phyloP scores from a whole-genome alignment of 2,329 filamentous ascomycete genomes.

The Fonsecaea multimorphosa region DNA sequence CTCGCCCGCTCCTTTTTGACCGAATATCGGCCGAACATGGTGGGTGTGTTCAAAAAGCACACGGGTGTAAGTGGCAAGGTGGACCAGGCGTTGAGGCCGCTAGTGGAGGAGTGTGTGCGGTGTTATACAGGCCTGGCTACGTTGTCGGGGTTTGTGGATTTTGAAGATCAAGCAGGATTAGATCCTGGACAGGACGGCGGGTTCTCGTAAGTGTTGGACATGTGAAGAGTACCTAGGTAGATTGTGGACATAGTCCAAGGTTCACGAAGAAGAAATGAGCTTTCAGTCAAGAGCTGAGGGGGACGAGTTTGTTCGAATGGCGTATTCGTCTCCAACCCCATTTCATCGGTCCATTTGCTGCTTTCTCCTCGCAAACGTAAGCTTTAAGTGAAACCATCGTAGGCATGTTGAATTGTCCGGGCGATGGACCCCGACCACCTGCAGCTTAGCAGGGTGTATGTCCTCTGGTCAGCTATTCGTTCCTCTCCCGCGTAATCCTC shows the following conservation, averaged over 20 bases:
- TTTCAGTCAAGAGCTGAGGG: too few relatives aligned
- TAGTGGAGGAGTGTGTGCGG: conserved; percentile 34
- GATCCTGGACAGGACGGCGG: conserved; percentile 14
- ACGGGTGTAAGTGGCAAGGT: conserved; percentile 71
- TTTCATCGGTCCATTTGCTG: neutral
- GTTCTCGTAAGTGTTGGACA: conserved; percentile 18
- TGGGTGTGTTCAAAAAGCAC: conserved; percentile 87
- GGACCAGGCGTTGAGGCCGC: conserved; percentile 24
- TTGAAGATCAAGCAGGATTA: conserved; percentile 30
- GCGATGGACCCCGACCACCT: too few relatives aligned
- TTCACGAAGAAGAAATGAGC: too few relatives aligned
- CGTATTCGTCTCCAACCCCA: too few relatives aligned
- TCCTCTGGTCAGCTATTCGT: too few relatives aligned
- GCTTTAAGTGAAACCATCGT: too few relatives aligned
- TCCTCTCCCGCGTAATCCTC: too few relatives aligned
- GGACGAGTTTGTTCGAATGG: too few relatives aligned
- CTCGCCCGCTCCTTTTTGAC: conserved; percentile 80
- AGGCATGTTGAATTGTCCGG: too few relatives aligned
- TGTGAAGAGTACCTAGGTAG: neutral
- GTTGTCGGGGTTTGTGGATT: conserved; percentile 35
- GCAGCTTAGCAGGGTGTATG: too few relatives aligned
- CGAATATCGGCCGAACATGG: conserved; percentile 81
- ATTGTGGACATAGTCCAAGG: neutral
- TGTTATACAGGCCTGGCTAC: conserved; percentile 37
- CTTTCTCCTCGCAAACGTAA: neutral